Evolutionary conservation across 1,284 basidiomycete species (phyloP).

Genomic region (Agroathelia rolfsii): DNA sequence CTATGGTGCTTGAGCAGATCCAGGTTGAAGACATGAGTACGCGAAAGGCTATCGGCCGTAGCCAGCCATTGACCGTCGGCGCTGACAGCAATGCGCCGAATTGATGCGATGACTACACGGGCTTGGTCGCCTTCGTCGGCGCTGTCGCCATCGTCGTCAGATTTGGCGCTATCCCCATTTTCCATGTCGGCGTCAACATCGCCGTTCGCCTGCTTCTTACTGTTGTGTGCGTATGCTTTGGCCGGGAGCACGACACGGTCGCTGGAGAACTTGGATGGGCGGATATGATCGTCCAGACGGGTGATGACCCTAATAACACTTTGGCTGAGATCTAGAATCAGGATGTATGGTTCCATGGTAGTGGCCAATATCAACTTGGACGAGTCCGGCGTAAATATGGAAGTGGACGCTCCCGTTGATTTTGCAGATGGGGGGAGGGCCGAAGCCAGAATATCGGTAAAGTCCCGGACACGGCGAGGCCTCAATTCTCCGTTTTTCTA

Average conservation of each 20-base stretch:
- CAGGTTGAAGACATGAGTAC: constrained; percentile 83
- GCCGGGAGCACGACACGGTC: too few relatives aligned
- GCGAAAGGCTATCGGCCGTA: constrained; percentile 66
- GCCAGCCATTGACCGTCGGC: constrained; percentile 91
- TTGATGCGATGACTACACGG: constrained; percentile 27
- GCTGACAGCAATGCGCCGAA: constrained; percentile 65
- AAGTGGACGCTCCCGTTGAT: constrained; percentile 63
- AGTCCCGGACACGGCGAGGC: constrained; percentile 62
- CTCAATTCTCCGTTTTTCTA: constrained; percentile 41
- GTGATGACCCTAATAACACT: too few relatives aligned
- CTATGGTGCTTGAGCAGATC: constrained; percentile 78
- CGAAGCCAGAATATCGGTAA: constrained; percentile 42
- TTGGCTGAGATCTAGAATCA: constrained; percentile 65
- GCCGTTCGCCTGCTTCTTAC: constrained; percentile 18
- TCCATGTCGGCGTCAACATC: constrained; percentile 17
- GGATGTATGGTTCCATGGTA: constrained; percentile 53
- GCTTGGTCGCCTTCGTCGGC: constrained; percentile 18
- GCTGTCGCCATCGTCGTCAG: constrained; percentile 20
- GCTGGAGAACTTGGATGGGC: too few relatives aligned
- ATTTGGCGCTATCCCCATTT: constrained; percentile 18
- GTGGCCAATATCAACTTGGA: constrained; percentile 72
- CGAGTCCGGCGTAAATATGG: constrained; percentile 84
- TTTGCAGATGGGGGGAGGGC: constrained; percentile 32
- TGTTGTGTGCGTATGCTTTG: too few relatives aligned
- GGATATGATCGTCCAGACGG: too few relatives aligned